Conservation (phyloP, 1,284 basidiomycete genomes). For the Sanghuangporus weigelae region DNA sequence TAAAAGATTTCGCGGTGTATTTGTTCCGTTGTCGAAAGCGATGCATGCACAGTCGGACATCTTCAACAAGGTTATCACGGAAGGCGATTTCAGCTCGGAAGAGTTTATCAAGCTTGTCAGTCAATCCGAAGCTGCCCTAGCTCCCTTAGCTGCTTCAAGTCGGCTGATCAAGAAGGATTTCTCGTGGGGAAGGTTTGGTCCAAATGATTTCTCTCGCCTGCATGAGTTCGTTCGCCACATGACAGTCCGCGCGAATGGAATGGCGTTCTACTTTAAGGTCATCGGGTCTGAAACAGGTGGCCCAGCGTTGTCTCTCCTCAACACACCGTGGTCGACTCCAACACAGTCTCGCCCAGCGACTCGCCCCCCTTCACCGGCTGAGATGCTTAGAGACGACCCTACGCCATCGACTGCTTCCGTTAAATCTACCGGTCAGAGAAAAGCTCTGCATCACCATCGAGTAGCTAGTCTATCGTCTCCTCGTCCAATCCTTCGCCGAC, state of each 20-base stretch:
- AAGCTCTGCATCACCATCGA: background rate
- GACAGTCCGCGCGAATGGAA: conserved; percentile 54
- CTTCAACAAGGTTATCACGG: conserved; percentile 41
- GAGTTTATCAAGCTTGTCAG: conserved; percentile 34
- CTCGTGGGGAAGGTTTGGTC: conserved; percentile 58
- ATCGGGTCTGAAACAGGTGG: conserved; percentile 43
- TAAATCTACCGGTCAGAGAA: background rate
- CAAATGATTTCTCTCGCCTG: conserved; percentile 52
- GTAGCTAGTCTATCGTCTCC: background rate
- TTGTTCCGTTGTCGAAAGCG: conserved; percentile 46
- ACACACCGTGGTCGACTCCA: conserved; percentile 17
- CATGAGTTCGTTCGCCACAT: conserved; percentile 48
- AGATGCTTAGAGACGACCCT: conserved; percentile 24
- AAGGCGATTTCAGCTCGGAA: conserved; percentile 40
- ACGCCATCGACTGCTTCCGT: background rate
- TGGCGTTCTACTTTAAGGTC: conserved; percentile 58
- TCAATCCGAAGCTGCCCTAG: conserved; percentile 50
- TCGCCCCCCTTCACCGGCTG: conserved; percentile 23
- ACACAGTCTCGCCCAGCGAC: conserved; percentile 18
- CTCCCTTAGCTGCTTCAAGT: conserved; percentile 47
- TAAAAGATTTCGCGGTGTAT: conserved; percentile 43
- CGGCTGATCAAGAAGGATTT: conserved; percentile 60
- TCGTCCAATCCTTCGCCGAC: background rate
- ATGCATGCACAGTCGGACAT: conserved; percentile 45
- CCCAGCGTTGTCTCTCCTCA: conserved; percentile 20